Percentiles rank a stretch among this genome's conserved stretches.
These are phyloP conservation scores for Tulasnella sp. DNA, from an alignment of 768 basidiomycete genomes.

Conservation along the genomic window DNA sequence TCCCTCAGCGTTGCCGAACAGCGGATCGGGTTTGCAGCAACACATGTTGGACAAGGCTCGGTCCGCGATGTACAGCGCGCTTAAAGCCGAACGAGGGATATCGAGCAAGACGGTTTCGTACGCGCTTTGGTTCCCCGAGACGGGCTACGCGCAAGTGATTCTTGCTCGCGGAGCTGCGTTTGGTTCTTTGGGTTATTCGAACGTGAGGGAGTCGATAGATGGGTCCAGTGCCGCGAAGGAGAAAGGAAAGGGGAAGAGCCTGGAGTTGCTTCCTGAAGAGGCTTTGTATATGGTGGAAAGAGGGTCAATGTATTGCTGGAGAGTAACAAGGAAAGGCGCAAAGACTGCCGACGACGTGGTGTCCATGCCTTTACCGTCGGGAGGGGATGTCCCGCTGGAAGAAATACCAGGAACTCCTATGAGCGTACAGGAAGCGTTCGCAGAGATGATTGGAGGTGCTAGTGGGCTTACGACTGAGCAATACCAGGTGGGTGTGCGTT, in stretches of 20 bases:
- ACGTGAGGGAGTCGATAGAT: constrained; percentile 36
- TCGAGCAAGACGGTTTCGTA: constrained; percentile 76
- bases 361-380: background rate
- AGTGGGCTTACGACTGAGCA: constrained; percentile 65
- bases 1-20: constrained; percentile 33
- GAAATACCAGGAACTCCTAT: constrained; percentile 60
- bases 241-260: constrained; percentile 40
- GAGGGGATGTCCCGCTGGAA: constrained; percentile 28
- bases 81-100: constrained; percentile 64
- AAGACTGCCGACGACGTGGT: background rate
- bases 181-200: constrained; percentile 70
- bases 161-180: constrained; percentile 79
- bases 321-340: constrained; percentile 32
- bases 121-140: constrained; percentile 65
- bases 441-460: constrained; percentile 73
- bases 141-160: constrained; percentile 58
- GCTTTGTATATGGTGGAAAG: constrained; percentile 88
- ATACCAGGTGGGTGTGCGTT: constrained; percentile 84
- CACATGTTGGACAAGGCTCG: constrained; percentile 74
- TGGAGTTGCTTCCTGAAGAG: constrained; percentile 92
- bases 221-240: constrained; percentile 24
- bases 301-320: constrained; percentile 81
- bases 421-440: constrained; percentile 84
- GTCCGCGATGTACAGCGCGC: constrained; percentile 77
- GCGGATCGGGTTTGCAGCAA: constrained; percentile 67